Base-by-base conservation (phyloP, 768 basidiomycete species). In the Paxillus involutus region DNA sequence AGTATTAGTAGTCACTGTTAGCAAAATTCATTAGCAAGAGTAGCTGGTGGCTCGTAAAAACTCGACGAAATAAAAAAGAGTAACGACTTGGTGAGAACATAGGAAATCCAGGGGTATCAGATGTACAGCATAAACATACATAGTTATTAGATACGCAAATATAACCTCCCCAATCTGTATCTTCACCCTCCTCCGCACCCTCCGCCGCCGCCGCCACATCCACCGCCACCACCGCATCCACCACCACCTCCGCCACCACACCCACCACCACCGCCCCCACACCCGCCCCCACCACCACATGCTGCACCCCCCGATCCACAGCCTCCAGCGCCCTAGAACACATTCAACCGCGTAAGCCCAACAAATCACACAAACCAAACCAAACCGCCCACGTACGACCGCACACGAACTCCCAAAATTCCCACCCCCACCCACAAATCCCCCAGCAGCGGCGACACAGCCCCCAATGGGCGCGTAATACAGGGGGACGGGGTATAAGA, bases 401-500 rank as follows among this genome's bases (percentile, higher is more conserved):
- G 12, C 35, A 35, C 35, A 35, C 35, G 35, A 21, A 41, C 59
- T 29, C 17, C 59, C 36, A 49, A 35, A 35, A 35, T 5, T 1
- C 3, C 39, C 39, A 13, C n/a, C 21, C 10, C 49, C 49, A 51
- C 44, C 12, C 36, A 48, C 14, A 13, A 52, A 29, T n/a, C 37
- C 52, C 9, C 48, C 57, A 30, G 43, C 44, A 9, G 55, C 63
- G 12, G 16, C 52, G 29, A 48, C 57, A 16, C 49, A 58, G 3
- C 68, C 66, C 48, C 58, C 63, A 35, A 59, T 46, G 14, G 37
- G 36, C 26, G 17, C 41, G 56, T 57, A 72, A 45, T 65, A 73
- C 29, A 77, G 37, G 47, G 78, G 77, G 36, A 79, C 69, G 29
- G 70, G 65, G 43, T 63, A 59, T 42, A 80, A 64, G 59, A 79